A percentile compares a stretch with the other conserved stretches of the same genome.
These are phyloP conservation scores for Meira nashicola DNA, from an alignment of 1,284 basidiomycete genomes.

Conservation along the genomic window DNA sequence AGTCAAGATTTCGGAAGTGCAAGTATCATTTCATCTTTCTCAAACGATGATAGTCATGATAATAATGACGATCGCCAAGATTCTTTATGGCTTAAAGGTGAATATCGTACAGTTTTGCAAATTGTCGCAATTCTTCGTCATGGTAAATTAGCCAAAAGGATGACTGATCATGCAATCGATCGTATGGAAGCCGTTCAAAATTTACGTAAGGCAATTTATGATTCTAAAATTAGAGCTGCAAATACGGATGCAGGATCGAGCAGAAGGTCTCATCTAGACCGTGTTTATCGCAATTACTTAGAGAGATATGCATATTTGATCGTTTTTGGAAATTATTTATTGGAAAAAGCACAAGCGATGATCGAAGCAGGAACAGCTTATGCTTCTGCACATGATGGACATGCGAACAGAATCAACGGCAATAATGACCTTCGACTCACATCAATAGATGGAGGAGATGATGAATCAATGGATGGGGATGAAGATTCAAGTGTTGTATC, in stretches of 20 bases:
- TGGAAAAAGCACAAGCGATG: slow-evolving; percentile 52
- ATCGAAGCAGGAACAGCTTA: slow-evolving; percentile 17
- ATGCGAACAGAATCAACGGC: slow-evolving; percentile 1
- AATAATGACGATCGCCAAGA: slow-evolving; percentile 46
- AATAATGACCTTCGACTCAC: not conserved
- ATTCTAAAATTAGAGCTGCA: slow-evolving; percentile 44
- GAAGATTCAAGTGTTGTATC: slow-evolving; percentile 5
- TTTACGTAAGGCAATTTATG: slow-evolving; percentile 49
- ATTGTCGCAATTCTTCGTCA: slow-evolving; percentile 85
- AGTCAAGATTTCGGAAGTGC: not conserved
- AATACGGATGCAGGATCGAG: slow-evolving; percentile 38
- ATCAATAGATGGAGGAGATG: not conserved
- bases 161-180: slow-evolving; percentile 66
- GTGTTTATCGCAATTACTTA: slow-evolving; percentile 47
- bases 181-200: slow-evolving; percentile 52
- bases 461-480: slow-evolving; percentile 8
- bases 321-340: slow-evolving; percentile 87
- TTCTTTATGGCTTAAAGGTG: slow-evolving; percentile 61
- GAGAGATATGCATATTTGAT: slow-evolving; percentile 76
- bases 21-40: not conserved
- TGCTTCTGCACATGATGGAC: slow-evolving; percentile 18
- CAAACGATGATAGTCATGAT: not conserved
- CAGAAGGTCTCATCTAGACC: slow-evolving; percentile 33
- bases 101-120: slow-evolving; percentile 94
- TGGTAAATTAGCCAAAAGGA: slow-evolving; percentile 84